Evolutionary conservation across 768 basidiomycete species (phyloP).

Genomic region (Termitomyces bulborhizus): DNA sequence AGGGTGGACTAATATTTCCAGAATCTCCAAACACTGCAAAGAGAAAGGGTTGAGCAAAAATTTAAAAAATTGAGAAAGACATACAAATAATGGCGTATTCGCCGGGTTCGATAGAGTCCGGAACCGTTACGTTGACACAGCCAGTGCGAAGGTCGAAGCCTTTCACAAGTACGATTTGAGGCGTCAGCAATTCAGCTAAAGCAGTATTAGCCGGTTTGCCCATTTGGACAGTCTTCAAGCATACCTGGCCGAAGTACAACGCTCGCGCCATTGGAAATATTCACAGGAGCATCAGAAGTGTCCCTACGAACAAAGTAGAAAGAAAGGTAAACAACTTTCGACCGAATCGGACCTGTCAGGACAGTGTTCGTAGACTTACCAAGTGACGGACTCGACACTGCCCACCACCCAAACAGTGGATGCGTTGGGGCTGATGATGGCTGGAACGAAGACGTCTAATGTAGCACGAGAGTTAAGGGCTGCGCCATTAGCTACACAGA

Average conservation of each 20-base stretch:
- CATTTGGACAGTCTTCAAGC: background rate
- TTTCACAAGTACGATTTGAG: conserved; percentile 15
- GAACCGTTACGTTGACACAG: conserved; percentile 28
- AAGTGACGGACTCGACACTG: conserved; percentile 18
- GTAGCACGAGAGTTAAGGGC: conserved; percentile 14
- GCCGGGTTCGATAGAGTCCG: background rate
- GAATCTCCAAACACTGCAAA: conserved; percentile 42
- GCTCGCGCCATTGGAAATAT: conserved; percentile 32
- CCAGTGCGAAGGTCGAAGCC: conserved; percentile 31
- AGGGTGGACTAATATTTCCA: conserved; percentile 35
- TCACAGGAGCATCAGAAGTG: conserved; percentile 27
- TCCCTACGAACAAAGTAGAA: conserved; percentile 23
- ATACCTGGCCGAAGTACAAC: conserved; percentile 24
- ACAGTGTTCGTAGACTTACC: conserved; percentile 15
- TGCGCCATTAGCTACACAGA: conserved; percentile 12
- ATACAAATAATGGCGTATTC: background rate
- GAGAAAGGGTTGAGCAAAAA: background rate
- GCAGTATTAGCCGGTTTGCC: background rate
- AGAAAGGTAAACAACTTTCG: background rate
- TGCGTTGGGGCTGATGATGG: conserved; percentile 20
- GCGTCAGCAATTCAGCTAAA: background rate
- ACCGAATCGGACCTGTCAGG: background rate
- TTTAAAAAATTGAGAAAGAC: background rate
- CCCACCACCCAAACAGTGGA: conserved; percentile 22
- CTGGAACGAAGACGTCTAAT: conserved; percentile 23